Base-by-base conservation (phyloP, 345 rosid species). In the Euclidium syriacum region DNA sequence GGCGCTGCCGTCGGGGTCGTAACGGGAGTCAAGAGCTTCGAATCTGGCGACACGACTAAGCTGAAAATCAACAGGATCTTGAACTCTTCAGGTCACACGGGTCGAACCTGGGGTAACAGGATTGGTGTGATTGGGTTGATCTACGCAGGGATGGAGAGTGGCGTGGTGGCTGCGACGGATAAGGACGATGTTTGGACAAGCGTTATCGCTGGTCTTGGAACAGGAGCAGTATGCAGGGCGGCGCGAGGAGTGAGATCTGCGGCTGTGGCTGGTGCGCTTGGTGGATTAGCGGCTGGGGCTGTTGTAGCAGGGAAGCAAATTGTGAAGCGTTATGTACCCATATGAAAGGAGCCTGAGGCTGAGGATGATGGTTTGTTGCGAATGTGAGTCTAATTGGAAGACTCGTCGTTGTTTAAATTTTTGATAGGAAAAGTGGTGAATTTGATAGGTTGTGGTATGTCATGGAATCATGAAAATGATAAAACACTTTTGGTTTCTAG, bases 181-280 rank as follows among this genome's bases (percentile, higher is more conserved):
- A 75, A 84, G 62, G 99, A 89, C 11, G 97, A 94, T 72, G 77
- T 85, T 20, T 94, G 95, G 97, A 94, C 84, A 12, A 87, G 95
- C 71, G 87, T 87, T 14, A 95, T 79, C 23, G 97, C 99, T 11
- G 98, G 98, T 55, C 85, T 92, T 1, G 86, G 85, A 4, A 92
- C 97, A 0, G 98, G 97, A 4, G 98, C 95, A 0, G 79, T 92
- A 2, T 89, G 73, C 44, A 75, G 94, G 63, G 98, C 98, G 10
- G 96, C 98, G 2, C 76, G 95, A 52, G 98, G 98, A 7, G 76
- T 85, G 20, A 81, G 96, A 72, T 89, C 96, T 6, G 98, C 98
- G 2, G 98, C 98, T 3, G 95, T 92, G 25, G 98, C 98, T 0
- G 98, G 98, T 8, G 98, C 95, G 5, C 77, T 92, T 12, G 96